These are phyloP conservation scores for Microascus cirrosus DNA, from an alignment of 2,329 filamentous ascomycete species.

Conservation along the genomic window DNA sequence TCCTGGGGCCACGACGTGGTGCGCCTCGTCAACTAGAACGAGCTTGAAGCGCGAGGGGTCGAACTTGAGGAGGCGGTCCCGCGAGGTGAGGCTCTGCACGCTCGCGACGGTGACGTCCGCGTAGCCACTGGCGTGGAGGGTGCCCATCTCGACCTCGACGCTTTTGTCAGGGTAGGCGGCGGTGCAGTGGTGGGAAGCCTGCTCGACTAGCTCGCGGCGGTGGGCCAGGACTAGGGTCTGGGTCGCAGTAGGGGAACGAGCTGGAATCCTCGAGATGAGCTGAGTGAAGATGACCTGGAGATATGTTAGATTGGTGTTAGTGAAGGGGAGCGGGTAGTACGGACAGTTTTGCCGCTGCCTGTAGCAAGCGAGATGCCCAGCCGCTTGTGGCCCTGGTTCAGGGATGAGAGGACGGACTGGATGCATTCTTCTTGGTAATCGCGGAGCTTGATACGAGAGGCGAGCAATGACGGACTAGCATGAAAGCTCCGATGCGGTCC, in stretches of 20 bases:
- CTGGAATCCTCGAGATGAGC: conserved; percentile 66
- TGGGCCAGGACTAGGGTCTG: conserved; percentile 89
- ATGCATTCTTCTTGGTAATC: conserved; percentile 91
- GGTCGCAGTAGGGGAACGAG: conserved; percentile 43
- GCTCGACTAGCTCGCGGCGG: conserved; percentile 84
- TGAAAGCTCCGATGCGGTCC: neutral
- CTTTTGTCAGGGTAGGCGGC: conserved; percentile 68
- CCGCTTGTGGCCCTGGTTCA: conserved; percentile 62
- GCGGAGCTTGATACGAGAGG: conserved; percentile 47
- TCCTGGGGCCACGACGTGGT: conserved; percentile 80
- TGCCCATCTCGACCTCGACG: conserved; percentile 89
- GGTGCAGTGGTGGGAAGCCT: conserved; percentile 77
- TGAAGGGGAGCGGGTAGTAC: conserved; percentile 11
- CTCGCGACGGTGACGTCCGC: conserved; percentile 94
- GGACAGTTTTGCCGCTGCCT: conserved; percentile 77
- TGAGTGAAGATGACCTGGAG: conserved; percentile 86
- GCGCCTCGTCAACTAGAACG: conserved; percentile 87
- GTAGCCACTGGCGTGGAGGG: conserved; percentile 58
- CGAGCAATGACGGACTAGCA: neutral
- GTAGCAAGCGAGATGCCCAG: conserved; percentile 80
- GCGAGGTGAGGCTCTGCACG: conserved; percentile 71
- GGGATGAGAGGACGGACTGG: conserved; percentile 60
- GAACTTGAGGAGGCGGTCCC: conserved; percentile 70
- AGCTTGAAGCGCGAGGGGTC: conserved; percentile 74
- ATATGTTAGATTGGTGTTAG: conserved; percentile 5